Conservation (phyloP, 768 basidiomycete genomes). For the Suillus decipiens region DNA sequence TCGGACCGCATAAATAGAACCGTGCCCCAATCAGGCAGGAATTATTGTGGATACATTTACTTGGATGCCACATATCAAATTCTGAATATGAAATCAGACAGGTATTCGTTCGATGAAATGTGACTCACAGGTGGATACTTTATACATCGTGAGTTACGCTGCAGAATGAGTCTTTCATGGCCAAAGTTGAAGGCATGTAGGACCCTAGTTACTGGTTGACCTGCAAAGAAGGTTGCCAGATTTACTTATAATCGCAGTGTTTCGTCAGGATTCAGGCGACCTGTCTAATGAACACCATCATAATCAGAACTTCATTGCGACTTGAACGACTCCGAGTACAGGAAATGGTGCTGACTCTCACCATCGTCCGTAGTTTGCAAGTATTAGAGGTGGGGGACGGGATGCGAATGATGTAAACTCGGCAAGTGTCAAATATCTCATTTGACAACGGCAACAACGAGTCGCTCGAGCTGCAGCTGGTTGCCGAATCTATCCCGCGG, state of each 20-base stretch:
- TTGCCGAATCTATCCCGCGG: constrained; percentile 20
- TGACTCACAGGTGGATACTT: not conserved
- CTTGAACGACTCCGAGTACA: not conserved
- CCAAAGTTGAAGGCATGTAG: not conserved
- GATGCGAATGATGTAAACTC: constrained; percentile 58
- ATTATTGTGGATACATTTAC: not conserved
- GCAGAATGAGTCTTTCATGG: not conserved
- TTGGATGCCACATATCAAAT: not conserved
- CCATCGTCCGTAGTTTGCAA: constrained; percentile 35
- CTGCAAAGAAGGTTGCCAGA: not conserved
- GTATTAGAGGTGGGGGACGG: constrained; percentile 51
- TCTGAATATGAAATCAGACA: not conserved
- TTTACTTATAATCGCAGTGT: not conserved
- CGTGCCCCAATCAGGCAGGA: not conserved
- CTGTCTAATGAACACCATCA: constrained; percentile 28
- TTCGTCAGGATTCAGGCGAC: constrained; percentile 3
- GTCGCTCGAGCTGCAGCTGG: constrained; percentile 41
- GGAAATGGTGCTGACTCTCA: not conserved
- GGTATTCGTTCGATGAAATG: not conserved
- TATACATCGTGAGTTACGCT: not conserved
- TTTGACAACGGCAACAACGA: constrained; percentile 53
- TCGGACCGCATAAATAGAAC: not conserved
- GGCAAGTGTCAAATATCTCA: constrained; percentile 57
- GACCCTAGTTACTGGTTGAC: not conserved
- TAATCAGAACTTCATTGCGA: constrained; percentile 13